Conservation (phyloP, 139 green algal species). For the Coelastrella sp. region DNA sequence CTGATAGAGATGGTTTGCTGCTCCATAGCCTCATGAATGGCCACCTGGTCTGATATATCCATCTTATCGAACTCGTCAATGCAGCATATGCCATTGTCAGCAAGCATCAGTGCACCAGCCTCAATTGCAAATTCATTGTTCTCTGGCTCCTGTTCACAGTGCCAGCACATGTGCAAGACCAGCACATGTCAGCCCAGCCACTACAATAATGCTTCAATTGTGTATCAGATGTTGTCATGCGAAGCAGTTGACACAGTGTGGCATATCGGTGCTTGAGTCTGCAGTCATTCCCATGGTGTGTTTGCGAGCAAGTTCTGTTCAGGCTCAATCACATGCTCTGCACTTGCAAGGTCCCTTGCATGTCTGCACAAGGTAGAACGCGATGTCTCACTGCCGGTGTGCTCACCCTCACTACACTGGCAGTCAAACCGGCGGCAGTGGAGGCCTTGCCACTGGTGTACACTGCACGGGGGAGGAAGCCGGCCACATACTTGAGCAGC, state of each 20-base stretch:
- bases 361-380: background rate
- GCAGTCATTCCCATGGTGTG: background rate
- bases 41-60: conserved; percentile 91
- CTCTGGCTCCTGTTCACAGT: conserved; percentile 78
- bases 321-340: no score
- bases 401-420: conserved; percentile 92
- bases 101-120: conserved; percentile 98
- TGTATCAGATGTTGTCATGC: no score
- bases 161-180: no score
- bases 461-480: conserved; percentile 91
- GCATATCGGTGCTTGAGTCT: no score
- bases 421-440: conserved; percentile 96
- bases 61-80: conserved; percentile 99
- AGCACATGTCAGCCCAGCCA: no score
- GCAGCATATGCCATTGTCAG: conserved; percentile 97
- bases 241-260: no score
- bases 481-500: conserved; percentile 91
- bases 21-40: conserved; percentile 95
- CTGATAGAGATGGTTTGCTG: conserved; percentile 99
- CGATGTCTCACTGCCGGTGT: background rate
- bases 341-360: no score
- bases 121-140: conserved; percentile 98
- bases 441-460: conserved; percentile 98
- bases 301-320: no score
- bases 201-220: no score